These are phyloP conservation scores for Podospora tetraspora DNA, from an alignment of 495 filamentous ascomycete species.

Conservation along the genomic window DNA sequence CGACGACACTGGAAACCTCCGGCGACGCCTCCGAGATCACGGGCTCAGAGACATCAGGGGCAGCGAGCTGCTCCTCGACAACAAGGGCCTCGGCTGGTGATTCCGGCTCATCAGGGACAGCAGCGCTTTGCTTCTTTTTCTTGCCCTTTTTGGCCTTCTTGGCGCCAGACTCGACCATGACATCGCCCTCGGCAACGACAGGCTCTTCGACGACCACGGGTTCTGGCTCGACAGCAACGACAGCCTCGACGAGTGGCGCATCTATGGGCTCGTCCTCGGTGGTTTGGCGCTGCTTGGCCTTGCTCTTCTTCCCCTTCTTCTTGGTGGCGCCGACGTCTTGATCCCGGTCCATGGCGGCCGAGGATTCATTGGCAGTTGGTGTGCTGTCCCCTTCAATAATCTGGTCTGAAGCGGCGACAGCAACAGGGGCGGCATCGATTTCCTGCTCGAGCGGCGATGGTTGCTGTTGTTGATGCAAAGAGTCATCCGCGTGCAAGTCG, in stretches of 20 bases:
- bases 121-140: constrained; percentile 19
- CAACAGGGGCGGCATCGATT: constrained; percentile 4
- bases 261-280: constrained; percentile 11
- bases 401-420: background rate
- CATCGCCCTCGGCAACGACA: constrained; percentile 12
- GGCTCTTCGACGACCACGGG: background rate
- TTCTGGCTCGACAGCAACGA: background rate
- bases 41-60: constrained; percentile 1
- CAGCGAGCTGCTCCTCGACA: constrained; percentile 8
- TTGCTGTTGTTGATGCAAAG: constrained; percentile 8
- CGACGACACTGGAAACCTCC: background rate
- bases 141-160: constrained; percentile 32
- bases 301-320: constrained; percentile 22
- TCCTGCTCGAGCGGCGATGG: constrained; percentile 4
- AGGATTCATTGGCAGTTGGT: constrained; percentile 6
- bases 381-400: constrained; percentile 1
- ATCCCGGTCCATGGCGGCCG: constrained; percentile 15
- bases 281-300: constrained; percentile 13
- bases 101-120: background rate
- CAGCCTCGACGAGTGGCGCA: constrained; percentile 4
- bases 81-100: constrained; percentile 1
- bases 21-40: constrained; percentile 4
- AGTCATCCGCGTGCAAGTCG: constrained; percentile 8
- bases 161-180: constrained; percentile 13
- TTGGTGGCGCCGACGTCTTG: constrained; percentile 4